These are phyloP conservation scores for Diaporthe helianthi DNA, from an alignment of 2,329 filamentous ascomycete genomes.

Conservation along the genomic window DNA sequence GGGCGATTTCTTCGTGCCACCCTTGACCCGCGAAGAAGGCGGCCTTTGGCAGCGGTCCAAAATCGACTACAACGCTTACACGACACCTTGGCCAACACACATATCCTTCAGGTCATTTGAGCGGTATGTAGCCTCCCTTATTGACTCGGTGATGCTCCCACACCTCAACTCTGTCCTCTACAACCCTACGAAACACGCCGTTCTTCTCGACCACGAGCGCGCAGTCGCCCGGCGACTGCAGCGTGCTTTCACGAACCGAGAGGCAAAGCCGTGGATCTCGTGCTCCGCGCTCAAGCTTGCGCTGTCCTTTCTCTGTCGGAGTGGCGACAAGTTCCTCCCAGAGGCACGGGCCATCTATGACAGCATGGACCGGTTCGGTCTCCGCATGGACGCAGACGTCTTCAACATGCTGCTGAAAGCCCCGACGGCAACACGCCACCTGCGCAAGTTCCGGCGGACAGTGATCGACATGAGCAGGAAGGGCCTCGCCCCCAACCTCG, in stretches of 20 bases:
- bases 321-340: conserved; percentile 39
- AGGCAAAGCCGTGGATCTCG: conserved; percentile 46
- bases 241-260: conserved; percentile 47
- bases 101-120: conserved; percentile 45
- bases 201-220: conserved; percentile 45
- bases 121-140: conserved; percentile 51
- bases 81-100: conserved; percentile 1
- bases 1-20: conserved; percentile 21
- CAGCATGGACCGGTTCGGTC: conserved; percentile 45
- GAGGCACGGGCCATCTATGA: conserved; percentile 46
- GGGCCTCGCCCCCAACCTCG: conserved; percentile 50
- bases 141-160: conserved; percentile 40
- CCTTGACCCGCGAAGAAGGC: conserved; percentile 30
- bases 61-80: conserved; percentile 14
- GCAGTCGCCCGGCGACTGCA: conserved; percentile 49
- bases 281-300: conserved; percentile 52
- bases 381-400: conserved; percentile 53
- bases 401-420: conserved; percentile 57
- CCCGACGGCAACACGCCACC: conserved; percentile 49
- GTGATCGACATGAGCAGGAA: conserved; percentile 50
- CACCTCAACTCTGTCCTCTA: conserved; percentile 27
- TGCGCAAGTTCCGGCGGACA: conserved; percentile 50
- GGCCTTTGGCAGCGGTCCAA: background rate
- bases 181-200: background rate
- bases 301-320: conserved; percentile 48